Conservation (phyloP, 805 yeast genomes). For the Ogataea kodamae region DNA sequence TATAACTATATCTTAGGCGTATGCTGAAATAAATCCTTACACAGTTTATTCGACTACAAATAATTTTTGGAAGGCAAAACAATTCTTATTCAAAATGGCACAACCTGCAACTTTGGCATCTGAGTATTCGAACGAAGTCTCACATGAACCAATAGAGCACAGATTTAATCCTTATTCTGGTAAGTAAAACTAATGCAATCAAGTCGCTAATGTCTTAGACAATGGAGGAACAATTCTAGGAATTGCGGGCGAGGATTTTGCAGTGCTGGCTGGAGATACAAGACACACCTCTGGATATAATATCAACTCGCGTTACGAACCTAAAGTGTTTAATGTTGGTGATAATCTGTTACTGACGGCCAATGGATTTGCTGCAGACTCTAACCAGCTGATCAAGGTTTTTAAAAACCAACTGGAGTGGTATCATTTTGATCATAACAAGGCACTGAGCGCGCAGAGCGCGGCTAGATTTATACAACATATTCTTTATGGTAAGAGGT, state of each 20-base stretch:
- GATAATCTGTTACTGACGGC: conserved; percentile 86
- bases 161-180: conserved; percentile 83
- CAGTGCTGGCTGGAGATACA: conserved; percentile 97
- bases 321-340: conserved; percentile 85
- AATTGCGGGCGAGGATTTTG: conserved; percentile 96
- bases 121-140: conserved; percentile 58
- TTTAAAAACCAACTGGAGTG: conserved; percentile 72
- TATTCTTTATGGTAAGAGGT: conserved; percentile 83
- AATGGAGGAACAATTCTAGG: conserved; percentile 97
- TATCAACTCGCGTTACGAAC: conserved; percentile 89
- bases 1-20: conserved; percentile 39
- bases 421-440: conserved; percentile 90
- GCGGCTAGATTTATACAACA: conserved; percentile 93
- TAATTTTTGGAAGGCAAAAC: conserved; percentile 14
- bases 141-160: conserved; percentile 75
- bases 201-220: conserved; percentile 37
- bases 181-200: conserved; percentile 17
- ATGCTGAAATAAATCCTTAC: conserved; percentile 4
- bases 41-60: conserved; percentile 1
- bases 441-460: conserved; percentile 60
- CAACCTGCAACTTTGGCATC: conserved; percentile 50
- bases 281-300: conserved; percentile 92
- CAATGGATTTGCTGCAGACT: conserved; percentile 96
- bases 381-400: conserved; percentile 74
- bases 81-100: conserved; percentile 10